Evolutionary conservation across 805 yeast species (phyloP).

Genomic region (Lipomyces spencermartinsiae): DNA sequence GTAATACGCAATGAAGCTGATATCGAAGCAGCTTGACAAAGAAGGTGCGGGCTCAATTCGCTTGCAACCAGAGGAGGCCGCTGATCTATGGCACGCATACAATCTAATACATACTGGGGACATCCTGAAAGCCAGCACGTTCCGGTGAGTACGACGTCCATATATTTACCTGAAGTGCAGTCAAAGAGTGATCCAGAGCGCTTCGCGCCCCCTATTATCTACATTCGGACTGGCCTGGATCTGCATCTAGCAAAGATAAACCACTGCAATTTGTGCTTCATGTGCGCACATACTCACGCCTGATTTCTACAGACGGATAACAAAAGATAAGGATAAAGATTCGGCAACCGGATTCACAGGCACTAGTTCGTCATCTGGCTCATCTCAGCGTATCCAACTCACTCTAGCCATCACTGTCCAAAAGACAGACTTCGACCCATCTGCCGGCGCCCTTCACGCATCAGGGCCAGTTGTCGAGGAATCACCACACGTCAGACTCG

Average conservation of each 20-base stretch:
- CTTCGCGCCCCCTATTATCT: background rate
- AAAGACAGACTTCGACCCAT: slow-evolving; percentile 77
- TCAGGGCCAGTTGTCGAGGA: slow-evolving; percentile 75
- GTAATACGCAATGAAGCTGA: slow-evolving; percentile 60
- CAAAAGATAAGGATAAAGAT: slow-evolving; percentile 18
- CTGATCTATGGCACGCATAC: slow-evolving; percentile 88
- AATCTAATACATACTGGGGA: slow-evolving; percentile 81
- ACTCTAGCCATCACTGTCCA: slow-evolving; percentile 67
- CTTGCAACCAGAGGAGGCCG: slow-evolving; percentile 82
- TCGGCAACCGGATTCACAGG: slow-evolving; percentile 28
- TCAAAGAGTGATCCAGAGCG: background rate
- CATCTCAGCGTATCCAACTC: slow-evolving; percentile 61
- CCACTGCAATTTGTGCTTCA: background rate
- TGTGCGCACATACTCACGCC: background rate
- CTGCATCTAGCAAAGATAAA: background rate
- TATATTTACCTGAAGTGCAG: slow-evolving; percentile 36
- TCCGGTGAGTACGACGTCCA: slow-evolving; percentile 60
- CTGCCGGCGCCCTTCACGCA: slow-evolving; percentile 75
- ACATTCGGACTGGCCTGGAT: background rate
- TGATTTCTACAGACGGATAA: slow-evolving; percentile 27
- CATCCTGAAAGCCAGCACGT: slow-evolving; percentile 70
- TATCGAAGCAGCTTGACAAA: slow-evolving; percentile 57
- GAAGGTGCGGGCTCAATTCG: slow-evolving; percentile 70
- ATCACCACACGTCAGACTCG: slow-evolving; percentile 78
- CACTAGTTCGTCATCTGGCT: slow-evolving; percentile 45